Evolutionary conservation across 1,284 basidiomycete genomes (phyloP), one percentile per base, ranked within the genome.

Genomic region (Wallemia mellicola): DNA sequence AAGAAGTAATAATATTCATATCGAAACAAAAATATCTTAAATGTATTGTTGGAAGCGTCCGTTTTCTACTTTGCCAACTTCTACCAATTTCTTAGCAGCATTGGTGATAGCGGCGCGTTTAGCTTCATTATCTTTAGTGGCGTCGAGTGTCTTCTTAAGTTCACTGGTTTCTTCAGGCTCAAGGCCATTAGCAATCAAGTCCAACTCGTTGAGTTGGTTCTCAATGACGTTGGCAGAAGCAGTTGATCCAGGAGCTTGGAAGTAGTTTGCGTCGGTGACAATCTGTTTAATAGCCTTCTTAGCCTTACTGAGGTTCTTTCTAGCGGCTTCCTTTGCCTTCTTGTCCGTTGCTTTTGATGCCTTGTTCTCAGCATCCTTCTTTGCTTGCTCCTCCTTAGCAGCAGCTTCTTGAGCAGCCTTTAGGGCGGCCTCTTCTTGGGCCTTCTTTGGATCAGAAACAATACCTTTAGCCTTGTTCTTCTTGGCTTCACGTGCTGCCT

Each of bases 401-500:
- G 67, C 73, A 76, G 81, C 80, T 58, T 75, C 77, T 64, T 80
- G 81, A 62, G 80, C 80, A 65, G 77, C 76, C 65, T 75, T 73
- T 65, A 77, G 78, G 56, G 74, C 79, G 67, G 79, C 80, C 65
- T 79, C 80, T 65, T 83, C 84, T 61, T 76, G 79, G 61, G 75
- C 77, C 70, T 80, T 80, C 71, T 79, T 79, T 22, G 58, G 69
- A 61, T 70, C 76, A 71, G 67, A 68, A 28, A 61, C 61, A 27
- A 60, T 64, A 22, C 69, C 70, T 60, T 71, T 71, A 57, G 71
- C 77, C 70, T 79, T 73, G 65, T 67, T 79, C 74, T 87, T 89
- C 77, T 96, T 96, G 54, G 86, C 86, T 66, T 91, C 86, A 27
- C 91, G 78, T 1, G 86, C 87, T 61, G 85, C 87, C 71, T 95